Evolutionary conservation across 2,329 filamentous ascomycete genomes (phyloP).

Genomic region (Lecanicillium sp.): DNA sequence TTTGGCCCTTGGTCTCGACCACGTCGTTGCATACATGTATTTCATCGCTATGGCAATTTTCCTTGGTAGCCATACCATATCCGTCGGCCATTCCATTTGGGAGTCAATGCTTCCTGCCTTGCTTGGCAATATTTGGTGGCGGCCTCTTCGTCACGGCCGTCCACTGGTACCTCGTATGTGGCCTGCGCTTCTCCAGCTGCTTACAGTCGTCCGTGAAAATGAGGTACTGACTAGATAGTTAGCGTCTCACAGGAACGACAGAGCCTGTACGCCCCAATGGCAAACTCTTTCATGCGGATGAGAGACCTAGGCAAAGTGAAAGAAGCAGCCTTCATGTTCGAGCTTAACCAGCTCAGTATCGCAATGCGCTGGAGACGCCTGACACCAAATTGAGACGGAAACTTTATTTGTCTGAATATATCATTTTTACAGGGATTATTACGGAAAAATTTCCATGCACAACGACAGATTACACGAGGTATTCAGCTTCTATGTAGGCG

Average conservation of each 20-base stretch:
- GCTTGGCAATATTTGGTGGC: slow-evolving; percentile 46
- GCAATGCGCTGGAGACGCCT: no score
- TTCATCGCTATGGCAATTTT: slow-evolving; percentile 45
- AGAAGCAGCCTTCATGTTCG: neutral
- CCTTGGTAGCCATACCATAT: slow-evolving; percentile 35
- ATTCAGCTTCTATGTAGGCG: no score
- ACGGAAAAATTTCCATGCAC: no score
- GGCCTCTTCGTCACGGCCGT: slow-evolving; percentile 41
- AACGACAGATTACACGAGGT: no score
- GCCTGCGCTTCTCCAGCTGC: no score
- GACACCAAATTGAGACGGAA: no score
- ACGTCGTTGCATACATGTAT: slow-evolving; percentile 52
- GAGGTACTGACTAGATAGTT: neutral
- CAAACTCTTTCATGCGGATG: neutral
- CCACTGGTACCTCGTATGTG: slow-evolving; percentile 14
- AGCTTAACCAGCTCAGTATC: no score
- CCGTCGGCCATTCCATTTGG: slow-evolving; percentile 46
- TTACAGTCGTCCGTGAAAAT: no score
- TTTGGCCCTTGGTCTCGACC: slow-evolving; percentile 47
- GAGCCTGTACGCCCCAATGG: neutral
- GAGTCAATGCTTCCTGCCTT: slow-evolving; percentile 46
- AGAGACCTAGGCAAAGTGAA: slow-evolving; percentile 1
- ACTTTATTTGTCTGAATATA: no score
- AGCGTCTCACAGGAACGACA: neutral
- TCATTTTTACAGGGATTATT: no score